These are phyloP conservation scores for Penicillium thymicola DNA, from an alignment of 2,329 filamentous ascomycete species.

Conservation along the genomic window DNA sequence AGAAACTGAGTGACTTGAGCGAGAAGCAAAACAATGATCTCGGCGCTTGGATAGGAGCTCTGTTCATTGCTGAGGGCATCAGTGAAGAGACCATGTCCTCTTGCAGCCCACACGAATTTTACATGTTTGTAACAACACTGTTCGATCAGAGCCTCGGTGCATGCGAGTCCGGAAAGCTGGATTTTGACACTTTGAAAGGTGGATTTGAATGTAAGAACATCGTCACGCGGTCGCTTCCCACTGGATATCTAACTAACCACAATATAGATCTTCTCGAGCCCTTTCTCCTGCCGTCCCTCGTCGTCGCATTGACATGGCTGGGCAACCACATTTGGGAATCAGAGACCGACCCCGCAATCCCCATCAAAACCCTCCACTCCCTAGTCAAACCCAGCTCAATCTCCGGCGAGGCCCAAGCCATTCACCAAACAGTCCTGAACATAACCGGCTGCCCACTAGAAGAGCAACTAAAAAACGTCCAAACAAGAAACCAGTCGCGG, in stretches of 20 bases:
- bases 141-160: slow-evolving; percentile 61
- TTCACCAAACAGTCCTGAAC: slow-evolving; percentile 58
- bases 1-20: slow-evolving; percentile 50
- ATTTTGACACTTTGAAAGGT: slow-evolving; percentile 57
- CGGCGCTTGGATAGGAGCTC: slow-evolving; percentile 57
- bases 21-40: slow-evolving; percentile 58
- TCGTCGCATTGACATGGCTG: slow-evolving; percentile 59
- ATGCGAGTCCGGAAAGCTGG: slow-evolving; percentile 54
- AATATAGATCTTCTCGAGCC: slow-evolving; percentile 58
- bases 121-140: slow-evolving; percentile 59
- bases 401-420: slow-evolving; percentile 58
- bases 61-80: slow-evolving; percentile 62
- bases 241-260: slow-evolving; percentile 4
- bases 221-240: background rate
- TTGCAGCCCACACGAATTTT: slow-evolving; percentile 64
- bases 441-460: slow-evolving; percentile 54
- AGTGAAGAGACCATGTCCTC: slow-evolving; percentile 63
- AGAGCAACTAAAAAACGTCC: slow-evolving; percentile 51
- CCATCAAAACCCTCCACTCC: slow-evolving; percentile 55
- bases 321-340: slow-evolving; percentile 54
- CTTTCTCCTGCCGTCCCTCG: slow-evolving; percentile 60
- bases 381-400: slow-evolving; percentile 56
- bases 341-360: slow-evolving; percentile 49
- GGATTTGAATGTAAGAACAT: slow-evolving; percentile 57
- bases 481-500: slow-evolving; percentile 48